Evolutionary conservation across 108 stramenopile genomes (phyloP), one percentile per base, ranked within the genome.

Genomic region (Phaeodactylum tricornutum): DNA sequence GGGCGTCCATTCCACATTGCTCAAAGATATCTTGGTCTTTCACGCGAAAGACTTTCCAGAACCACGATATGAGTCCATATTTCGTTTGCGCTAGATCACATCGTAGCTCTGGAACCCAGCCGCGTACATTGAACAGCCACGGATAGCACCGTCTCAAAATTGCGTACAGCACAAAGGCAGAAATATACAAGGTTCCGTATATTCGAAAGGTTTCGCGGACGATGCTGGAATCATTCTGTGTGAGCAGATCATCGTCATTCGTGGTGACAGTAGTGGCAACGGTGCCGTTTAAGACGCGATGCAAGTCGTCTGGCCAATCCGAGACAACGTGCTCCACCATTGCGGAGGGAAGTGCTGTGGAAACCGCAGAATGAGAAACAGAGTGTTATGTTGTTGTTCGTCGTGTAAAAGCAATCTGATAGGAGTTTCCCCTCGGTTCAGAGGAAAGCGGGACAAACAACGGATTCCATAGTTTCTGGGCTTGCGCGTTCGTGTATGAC

Each of bases 131-230:
- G 61, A 73, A 79, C 8, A 54, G 39, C 8, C 46, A 33, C 0
- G 74, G 71, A 47, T 48, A 79, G 19, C 16, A 25, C 15, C 33
- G 50, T 14, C 84, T 75, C 7, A 79, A 33, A 5, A 55, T 16
- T 27, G 76, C 57, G 43, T 66, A 84, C 0, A 57, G 8, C 2
- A 72, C 2, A 6, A 77, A 47, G 0, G 67, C 29, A 0, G 52
- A 43, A 4, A 71, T 7, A 44, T 71, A 79, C 31, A 84, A 37
- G 24, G 39, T 64, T 30, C 75, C 75, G 40, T 75, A 84, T 3
- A 78, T 32, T 25, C 29, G 26, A 2, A 74, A 47, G 12, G 76
- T 73, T 37, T 65, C 47, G 24, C 36, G 7, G 35, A 83, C 27
- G 25, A 71, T 53, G 36, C 55, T 37, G 23, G 57, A 17, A 29